These are phyloP conservation scores for Beauveria sp. DNA, from an alignment of 2,329 filamentous ascomycete species.

Conservation along the genomic window DNA sequence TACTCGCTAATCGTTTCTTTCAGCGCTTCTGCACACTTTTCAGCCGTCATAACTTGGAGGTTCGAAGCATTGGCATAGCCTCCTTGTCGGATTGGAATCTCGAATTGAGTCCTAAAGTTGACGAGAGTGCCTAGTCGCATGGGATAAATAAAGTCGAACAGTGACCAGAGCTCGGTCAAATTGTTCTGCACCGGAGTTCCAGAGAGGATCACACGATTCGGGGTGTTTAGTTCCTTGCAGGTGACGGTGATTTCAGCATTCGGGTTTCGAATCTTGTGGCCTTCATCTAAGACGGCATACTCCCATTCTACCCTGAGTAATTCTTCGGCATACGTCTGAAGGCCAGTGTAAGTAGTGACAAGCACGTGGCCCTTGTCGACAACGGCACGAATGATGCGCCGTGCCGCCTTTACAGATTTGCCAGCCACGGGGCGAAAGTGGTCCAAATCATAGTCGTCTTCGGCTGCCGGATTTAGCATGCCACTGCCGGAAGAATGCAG, in stretches of 20 bases:
- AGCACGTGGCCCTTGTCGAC: constrained; percentile 81
- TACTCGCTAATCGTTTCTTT: constrained; percentile 94
- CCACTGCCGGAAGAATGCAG: constrained; percentile 92
- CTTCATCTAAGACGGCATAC: constrained; percentile 90
- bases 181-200: constrained; percentile 99
- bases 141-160: constrained; percentile 96
- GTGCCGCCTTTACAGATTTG: constrained; percentile 51
- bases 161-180: constrained; percentile 85
- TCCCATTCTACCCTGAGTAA: constrained; percentile 82
- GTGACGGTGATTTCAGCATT: constrained; percentile 91
- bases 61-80: constrained; percentile 95
- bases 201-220: constrained; percentile 86
- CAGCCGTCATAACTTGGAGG: constrained; percentile 86
- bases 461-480: constrained; percentile 75
- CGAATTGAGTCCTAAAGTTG: constrained; percentile 84
- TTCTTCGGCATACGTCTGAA: constrained; percentile 85
- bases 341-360: constrained; percentile 88
- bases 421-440: constrained; percentile 26
- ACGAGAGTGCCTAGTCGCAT: constrained; percentile 91
- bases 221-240: constrained; percentile 86
- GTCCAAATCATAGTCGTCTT: constrained; percentile 45
- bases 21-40: constrained; percentile 85
- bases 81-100: constrained; percentile 85
- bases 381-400: constrained; percentile 74
- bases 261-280: constrained; percentile 96